phyloP scores from a whole-genome alignment of 2,329 filamentous ascomycete genomes.

The Fusarium sp. region DNA sequence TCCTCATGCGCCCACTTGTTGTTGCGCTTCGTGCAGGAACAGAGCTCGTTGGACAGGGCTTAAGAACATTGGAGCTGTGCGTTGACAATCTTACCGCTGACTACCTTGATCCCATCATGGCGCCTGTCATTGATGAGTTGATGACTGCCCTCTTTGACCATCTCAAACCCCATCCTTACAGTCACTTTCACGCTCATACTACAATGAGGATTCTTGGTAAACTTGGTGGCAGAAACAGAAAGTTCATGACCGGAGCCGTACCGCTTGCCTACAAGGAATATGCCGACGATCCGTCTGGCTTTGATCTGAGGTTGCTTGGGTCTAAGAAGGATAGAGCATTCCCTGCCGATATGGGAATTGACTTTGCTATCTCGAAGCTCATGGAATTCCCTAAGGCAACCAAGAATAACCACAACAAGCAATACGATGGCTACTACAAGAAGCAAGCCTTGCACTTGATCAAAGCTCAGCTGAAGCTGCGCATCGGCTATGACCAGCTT shows the following conservation, averaged over 20 bases:
- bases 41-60: constrained; percentile 92
- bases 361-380: constrained; percentile 88
- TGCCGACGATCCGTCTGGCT: constrained; percentile 87
- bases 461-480: constrained; percentile 87
- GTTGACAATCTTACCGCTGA: constrained; percentile 98
- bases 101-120: constrained; percentile 98
- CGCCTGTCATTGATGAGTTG: constrained; percentile 96
- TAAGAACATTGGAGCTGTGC: constrained; percentile 93
- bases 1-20: constrained; percentile 97
- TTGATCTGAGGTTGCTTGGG: constrained; percentile 89
- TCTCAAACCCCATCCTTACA: constrained; percentile 91
- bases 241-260: constrained; percentile 91
- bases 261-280: constrained; percentile 86
- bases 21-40: constrained; percentile 91
- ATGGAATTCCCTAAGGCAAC: constrained; percentile 78
- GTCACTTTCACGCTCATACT: constrained; percentile 96
- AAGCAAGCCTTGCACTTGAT: constrained; percentile 90
- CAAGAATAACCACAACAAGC: constrained; percentile 66
- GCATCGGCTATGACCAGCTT: constrained; percentile 86
- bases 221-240: constrained; percentile 92
- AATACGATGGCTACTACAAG: constrained; percentile 87
- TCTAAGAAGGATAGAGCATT: constrained; percentile 91
- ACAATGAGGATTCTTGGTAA: constrained; percentile 98
- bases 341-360: constrained; percentile 85
- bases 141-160: constrained; percentile 99